A percentile compares a stretch with the other conserved stretches of the same genome.
Evolutionary conservation across 257 asterid genomes (phyloP).

Genomic region (Jacaranda mimosifolia): DNA sequence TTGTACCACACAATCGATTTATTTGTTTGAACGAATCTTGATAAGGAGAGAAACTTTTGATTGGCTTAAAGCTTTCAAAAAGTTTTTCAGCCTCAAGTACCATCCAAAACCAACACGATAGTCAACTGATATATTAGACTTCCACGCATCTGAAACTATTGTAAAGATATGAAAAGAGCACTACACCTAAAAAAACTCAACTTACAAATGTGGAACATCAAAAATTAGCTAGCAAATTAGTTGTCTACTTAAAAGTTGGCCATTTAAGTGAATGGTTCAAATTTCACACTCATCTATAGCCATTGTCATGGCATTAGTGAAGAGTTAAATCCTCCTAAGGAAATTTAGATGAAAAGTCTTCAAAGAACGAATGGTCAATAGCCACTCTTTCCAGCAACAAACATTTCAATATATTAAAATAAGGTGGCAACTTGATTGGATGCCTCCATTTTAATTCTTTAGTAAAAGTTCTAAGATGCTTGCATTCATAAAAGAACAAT

Average conservation of each 20-base stretch:
- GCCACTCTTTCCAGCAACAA: neutral
- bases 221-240: neutral
- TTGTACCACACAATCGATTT: neutral
- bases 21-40: neutral
- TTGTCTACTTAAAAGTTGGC: neutral
- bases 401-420: neutral
- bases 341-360: neutral
- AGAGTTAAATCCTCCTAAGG: slow-evolving; percentile 26
- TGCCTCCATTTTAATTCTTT: no score
- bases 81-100: slow-evolving; percentile 16
- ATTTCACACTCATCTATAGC: neutral
- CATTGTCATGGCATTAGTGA: no score
- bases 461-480: no score
- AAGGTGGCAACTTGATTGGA: neutral
- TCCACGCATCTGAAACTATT: slow-evolving; percentile 18
- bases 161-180: slow-evolving; percentile 9
- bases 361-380: neutral
- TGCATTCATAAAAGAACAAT: no score
- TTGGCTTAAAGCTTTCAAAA: neutral
- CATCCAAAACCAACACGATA: neutral
- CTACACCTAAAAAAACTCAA: neutral
- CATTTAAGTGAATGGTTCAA: slow-evolving; percentile 29
- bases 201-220: slow-evolving; percentile 19
- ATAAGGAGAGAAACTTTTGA: slow-evolving; percentile 7
- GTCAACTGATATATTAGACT: neutral